Evolutionary conservation across 1,284 basidiomycete species (phyloP).

Genomic region (Rhizopogon parksii): DNA sequence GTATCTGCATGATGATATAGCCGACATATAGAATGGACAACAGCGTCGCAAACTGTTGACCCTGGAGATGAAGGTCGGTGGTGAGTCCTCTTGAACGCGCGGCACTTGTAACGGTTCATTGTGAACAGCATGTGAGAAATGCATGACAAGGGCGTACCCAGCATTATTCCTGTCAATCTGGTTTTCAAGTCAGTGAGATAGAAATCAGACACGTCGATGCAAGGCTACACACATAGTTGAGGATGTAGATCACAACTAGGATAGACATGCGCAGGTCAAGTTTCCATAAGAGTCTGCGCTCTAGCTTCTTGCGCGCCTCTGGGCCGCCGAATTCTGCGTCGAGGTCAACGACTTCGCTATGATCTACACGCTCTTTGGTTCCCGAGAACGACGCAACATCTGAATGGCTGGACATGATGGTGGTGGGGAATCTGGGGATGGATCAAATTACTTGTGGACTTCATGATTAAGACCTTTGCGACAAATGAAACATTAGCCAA

Average conservation of each 20-base stretch:
- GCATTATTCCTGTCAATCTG: constrained; percentile 68
- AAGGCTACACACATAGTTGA: constrained; percentile 40
- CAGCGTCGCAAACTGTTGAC: constrained; percentile 59
- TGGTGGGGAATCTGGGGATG: background rate
- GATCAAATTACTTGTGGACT: background rate
- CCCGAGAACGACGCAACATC: background rate
- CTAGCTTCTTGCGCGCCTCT: constrained; percentile 36
- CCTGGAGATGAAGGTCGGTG: constrained; percentile 24
- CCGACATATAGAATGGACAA: constrained; percentile 70
- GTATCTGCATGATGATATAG: constrained; percentile 59
- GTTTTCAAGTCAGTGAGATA: background rate
- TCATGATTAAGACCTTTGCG: background rate
- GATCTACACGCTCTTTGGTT: background rate
- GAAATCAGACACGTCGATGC: background rate
- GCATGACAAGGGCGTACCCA: constrained; percentile 32
- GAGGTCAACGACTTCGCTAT: constrained; percentile 14
- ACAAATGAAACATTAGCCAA: background rate
- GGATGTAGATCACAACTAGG: constrained; percentile 46
- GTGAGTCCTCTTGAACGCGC: constrained; percentile 21
- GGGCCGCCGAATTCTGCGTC: constrained; percentile 39
- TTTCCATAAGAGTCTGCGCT: constrained; percentile 42
- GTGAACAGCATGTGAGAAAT: background rate
- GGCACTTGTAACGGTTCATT: constrained; percentile 15
- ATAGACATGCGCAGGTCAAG: constrained; percentile 44
- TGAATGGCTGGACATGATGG: constrained; percentile 5